Base-by-base conservation (phyloP, 1,139 yeast species). In the Protomyces macrosporus region DNA sequence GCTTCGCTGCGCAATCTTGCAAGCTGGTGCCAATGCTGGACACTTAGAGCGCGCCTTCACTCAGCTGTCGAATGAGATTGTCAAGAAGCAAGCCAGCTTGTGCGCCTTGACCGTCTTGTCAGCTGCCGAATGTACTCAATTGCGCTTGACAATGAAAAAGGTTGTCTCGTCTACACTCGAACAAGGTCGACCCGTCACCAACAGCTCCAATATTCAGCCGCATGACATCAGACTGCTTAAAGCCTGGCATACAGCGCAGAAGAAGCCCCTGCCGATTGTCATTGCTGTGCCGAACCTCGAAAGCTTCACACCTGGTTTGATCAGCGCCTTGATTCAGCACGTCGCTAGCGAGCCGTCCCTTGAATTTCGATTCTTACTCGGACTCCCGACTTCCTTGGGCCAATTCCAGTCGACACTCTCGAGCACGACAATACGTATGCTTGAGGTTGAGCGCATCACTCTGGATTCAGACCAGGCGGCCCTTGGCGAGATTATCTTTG, bases 151-250 rank as follows among this genome's bases (percentile, higher is more conserved):
- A 12, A 32, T 58, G 53, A 51, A 45, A 16, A 51, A 42, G 36
- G 30, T 58, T n/a, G 62, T 58, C 30, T 30, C 45, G 30, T 33
- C 62, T 30, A 50, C 52, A 10, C 33, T 52, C 42, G 45, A 39
- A 6, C 33, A 36, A 48, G 37, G 34, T 9, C 6, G 37, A 10
- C 36, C 56, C 9, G 45, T 58, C 9, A 14, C 42, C 42, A 52
- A 52, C n/a, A 16, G 39, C 9, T 51, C 62, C 16, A 12, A 52
- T 3, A 16, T 51, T n/a, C 62, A 58, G 45, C 33, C 39, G 6
- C 54, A 58, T 12, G 62, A 58, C 42, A 39, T 48, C 10, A 39
- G 62, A 16, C 45, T 52, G 23, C 23, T 58, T 10, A 50, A 58
- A 10, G 56, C 53, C 5, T 58, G 62, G 62, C 48, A 30, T 3